Conservation (phyloP, 2,329 filamentous ascomycete genomes). For the Phialophora expanda region DNA sequence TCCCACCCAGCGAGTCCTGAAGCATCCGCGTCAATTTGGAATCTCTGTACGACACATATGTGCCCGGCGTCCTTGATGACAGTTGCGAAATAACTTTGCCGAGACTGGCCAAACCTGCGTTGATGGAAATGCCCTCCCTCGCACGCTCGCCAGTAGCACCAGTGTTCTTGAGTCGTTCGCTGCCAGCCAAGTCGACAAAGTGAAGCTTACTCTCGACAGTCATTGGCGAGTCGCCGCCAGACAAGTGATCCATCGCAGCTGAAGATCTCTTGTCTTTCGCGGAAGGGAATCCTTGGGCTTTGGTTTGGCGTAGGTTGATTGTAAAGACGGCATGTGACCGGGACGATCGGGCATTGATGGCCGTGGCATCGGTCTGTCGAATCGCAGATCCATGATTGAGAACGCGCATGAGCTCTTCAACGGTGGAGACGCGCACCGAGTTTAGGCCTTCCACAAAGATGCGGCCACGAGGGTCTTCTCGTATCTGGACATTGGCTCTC, state of each 20-base stretch:
- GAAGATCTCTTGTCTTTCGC: slow-evolving; percentile 82
- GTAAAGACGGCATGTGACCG: slow-evolving; percentile 98
- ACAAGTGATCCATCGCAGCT: slow-evolving; percentile 79
- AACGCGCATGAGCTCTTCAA: slow-evolving; percentile 86
- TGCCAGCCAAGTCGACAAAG: slow-evolving; percentile 96
- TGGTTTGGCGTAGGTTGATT: slow-evolving; percentile 75
- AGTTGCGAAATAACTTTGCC: slow-evolving; percentile 99
- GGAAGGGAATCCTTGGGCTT: slow-evolving; percentile 69
- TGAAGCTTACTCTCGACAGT: slow-evolving; percentile 98
- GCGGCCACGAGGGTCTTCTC: slow-evolving; percentile 91
- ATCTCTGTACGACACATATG: slow-evolving; percentile 96
- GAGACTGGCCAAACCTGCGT: slow-evolving; percentile 88
- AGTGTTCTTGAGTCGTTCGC: slow-evolving; percentile 95
- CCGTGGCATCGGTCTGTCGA: slow-evolving; percentile 94
- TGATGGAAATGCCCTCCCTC: slow-evolving; percentile 97
- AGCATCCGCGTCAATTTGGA: slow-evolving; percentile 94
- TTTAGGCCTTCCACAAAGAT: slow-evolving; percentile 90
- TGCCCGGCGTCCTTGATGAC: slow-evolving; percentile 82
- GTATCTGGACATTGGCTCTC: slow-evolving; percentile 81
- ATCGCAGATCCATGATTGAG: slow-evolving; percentile 92
- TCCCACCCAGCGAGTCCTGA: slow-evolving; percentile 94
- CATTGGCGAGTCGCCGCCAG: slow-evolving; percentile 68
- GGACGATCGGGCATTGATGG: slow-evolving; percentile 96
- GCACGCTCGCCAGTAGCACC: slow-evolving; percentile 92
- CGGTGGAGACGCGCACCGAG: slow-evolving; percentile 85